A percentile compares a stretch with the other conserved stretches of the same genome.
These are phyloP conservation scores for Clitopilus hobsonii DNA, from an alignment of 768 basidiomycete genomes.

Conservation along the genomic window DNA sequence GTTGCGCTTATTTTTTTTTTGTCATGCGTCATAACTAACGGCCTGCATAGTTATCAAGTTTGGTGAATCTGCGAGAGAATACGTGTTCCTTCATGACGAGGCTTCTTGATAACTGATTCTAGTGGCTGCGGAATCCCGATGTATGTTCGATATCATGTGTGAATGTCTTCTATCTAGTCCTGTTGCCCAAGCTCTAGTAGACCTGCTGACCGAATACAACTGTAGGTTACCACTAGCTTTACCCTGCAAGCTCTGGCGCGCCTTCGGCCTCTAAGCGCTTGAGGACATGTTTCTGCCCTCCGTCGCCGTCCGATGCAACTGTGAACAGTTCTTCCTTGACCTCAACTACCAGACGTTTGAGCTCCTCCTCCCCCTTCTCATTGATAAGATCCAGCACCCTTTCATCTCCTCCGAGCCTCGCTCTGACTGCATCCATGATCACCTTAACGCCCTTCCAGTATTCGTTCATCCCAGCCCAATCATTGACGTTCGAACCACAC, in stretches of 20 bases:
- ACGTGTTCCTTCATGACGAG: slow-evolving; percentile 82
- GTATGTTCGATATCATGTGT: neutral
- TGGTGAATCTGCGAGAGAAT: slow-evolving; percentile 75
- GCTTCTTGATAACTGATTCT: slow-evolving; percentile 29
- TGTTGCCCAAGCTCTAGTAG: neutral
- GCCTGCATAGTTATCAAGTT: slow-evolving; percentile 71
- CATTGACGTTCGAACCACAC: slow-evolving; percentile 44
- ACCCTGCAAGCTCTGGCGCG: too few species aligned
- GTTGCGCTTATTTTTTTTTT: slow-evolving; percentile 19
- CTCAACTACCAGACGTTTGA: slow-evolving; percentile 28
- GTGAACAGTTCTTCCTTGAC: too few species aligned
- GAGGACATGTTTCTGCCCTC: too few species aligned
- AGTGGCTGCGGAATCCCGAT: neutral
- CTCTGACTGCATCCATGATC: slow-evolving; percentile 43
- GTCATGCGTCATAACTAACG: neutral
- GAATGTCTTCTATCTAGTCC: slow-evolving; percentile 2
- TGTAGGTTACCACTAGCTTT: too few species aligned
- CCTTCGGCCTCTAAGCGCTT: too few species aligned
- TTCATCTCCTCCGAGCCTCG: slow-evolving; percentile 41
- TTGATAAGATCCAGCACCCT: slow-evolving; percentile 34
- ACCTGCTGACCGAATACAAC: too few species aligned
- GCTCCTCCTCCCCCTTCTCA: slow-evolving; percentile 29
- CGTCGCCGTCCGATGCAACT: too few species aligned
- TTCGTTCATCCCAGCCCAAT: slow-evolving; percentile 45
- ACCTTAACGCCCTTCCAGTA: slow-evolving; percentile 42